phyloP scores from a whole-genome alignment of 2,329 filamentous ascomycete genomes.

The Neocatenulostroma microsporum region DNA sequence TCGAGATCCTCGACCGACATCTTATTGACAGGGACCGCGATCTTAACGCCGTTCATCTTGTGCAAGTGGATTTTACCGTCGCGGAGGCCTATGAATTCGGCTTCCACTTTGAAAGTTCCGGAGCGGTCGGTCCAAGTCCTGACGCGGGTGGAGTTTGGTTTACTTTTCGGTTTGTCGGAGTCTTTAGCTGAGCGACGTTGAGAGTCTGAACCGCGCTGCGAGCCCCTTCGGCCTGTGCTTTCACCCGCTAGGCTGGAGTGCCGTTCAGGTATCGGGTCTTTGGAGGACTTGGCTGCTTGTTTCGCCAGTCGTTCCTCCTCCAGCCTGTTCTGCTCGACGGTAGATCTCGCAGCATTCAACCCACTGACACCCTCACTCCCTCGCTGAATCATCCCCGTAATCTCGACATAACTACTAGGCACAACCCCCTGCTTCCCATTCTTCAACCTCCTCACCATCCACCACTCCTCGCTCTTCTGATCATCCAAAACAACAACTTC shows the following conservation, averaged over 20 bases:
- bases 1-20: slow-evolving; percentile 95
- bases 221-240: slow-evolving; percentile 9
- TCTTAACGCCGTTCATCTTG: slow-evolving; percentile 97
- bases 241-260: slow-evolving; percentile 63
- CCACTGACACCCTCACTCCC: slow-evolving; percentile 44
- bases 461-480: slow-evolving; percentile 93
- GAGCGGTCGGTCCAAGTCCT: slow-evolving; percentile 92
- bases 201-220: background rate
- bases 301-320: slow-evolving; percentile 81
- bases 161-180: slow-evolving; percentile 55
- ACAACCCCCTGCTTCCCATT: slow-evolving; percentile 94
- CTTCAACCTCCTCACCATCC: slow-evolving; percentile 84
- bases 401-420: slow-evolving; percentile 90
- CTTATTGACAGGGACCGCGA: slow-evolving; percentile 87
- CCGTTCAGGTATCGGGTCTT: slow-evolving; percentile 59
- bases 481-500: slow-evolving; percentile 89
- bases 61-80: slow-evolving; percentile 97
- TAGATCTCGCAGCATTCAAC: slow-evolving; percentile 55
- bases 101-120: slow-evolving; percentile 94
- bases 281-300: slow-evolving; percentile 58
- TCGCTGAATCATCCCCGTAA: slow-evolving; percentile 59
- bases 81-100: slow-evolving; percentile 87
- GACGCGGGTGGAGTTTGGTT: slow-evolving; percentile 74
- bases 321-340: slow-evolving; percentile 65
- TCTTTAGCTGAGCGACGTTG: background rate